phyloP scores from a whole-genome alignment of 2,329 filamentous ascomycete genomes.

The Epichloe glyceriae region DNA sequence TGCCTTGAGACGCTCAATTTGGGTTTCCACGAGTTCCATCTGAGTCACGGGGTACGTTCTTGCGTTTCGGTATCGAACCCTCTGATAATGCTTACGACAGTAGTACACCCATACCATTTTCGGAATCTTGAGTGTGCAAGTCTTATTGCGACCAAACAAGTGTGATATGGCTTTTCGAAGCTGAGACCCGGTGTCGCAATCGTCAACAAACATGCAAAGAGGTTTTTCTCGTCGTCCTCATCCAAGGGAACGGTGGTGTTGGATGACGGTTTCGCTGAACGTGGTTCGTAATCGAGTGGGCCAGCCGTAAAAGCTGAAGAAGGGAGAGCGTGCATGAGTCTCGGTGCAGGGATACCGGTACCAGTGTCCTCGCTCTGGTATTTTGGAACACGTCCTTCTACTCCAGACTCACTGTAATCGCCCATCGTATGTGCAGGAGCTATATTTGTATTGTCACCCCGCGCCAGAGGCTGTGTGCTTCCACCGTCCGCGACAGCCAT shows the following conservation, averaged over 20 bases:
- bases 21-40: slow-evolving; percentile 48
- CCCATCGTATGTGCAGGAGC: background rate
- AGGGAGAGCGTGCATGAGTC: background rate
- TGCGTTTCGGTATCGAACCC: slow-evolving; percentile 54
- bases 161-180: slow-evolving; percentile 68
- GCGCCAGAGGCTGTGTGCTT: background rate
- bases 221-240: slow-evolving; percentile 14
- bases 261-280: background rate
- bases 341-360: background rate
- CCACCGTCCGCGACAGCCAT: slow-evolving; percentile 6
- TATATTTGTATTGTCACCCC: background rate
- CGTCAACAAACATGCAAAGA: slow-evolving; percentile 40
- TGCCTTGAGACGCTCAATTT: slow-evolving; percentile 47
- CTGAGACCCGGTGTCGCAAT: slow-evolving; percentile 47
- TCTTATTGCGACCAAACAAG: slow-evolving; percentile 73
- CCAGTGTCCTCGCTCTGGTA: background rate
- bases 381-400: background rate
- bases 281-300: background rate
- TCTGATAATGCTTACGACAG: slow-evolving; percentile 76
- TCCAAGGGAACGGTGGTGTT: background rate
- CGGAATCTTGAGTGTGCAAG: slow-evolving; percentile 58
- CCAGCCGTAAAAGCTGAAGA: background rate
- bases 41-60: slow-evolving; percentile 48
- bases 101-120: slow-evolving; percentile 59
- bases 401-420: background rate